Base-by-base conservation (phyloP, 768 basidiomycete species). In the Kwoniella dejecticola region DNA sequence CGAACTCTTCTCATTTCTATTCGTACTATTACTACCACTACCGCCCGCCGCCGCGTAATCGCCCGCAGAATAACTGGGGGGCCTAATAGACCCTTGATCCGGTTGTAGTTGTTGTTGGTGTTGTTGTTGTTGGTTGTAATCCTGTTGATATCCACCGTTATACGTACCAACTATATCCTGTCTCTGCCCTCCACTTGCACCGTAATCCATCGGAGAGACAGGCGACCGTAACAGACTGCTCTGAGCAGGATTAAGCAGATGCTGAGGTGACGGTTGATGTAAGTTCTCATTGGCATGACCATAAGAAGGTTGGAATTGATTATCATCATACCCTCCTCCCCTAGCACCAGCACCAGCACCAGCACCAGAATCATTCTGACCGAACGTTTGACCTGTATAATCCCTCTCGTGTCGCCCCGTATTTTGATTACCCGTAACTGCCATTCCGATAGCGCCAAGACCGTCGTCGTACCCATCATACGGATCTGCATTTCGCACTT, bases 381-480 rank as follows among this genome's bases (percentile, higher is more conserved):
- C 62, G 31, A 62, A 65, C 17, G 63, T 69, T 24, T 54, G 45
- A 23, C 67, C 62, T 1, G 69, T 68, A 57, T 66, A 66, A 60
- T 71, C 66, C 24, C 66, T 30, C 30, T 62, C 63, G 23, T 71
- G 66, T 46, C 59, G 10, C 0, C 61, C 61, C 15, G 58, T 55
- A 48, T 57, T 57, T 30, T 27, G 29, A 27, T 41, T 47, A 13
- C 24, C 10, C 0, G 60, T 48, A 7, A 59, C 71, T 13, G 66
- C 63, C 53, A 59, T 57, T 5, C 72, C 72, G 17, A 74, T 66
- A 7, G 60, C 69, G 12, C 70, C 70, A 6, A 69, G 52, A 21
- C 66, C 71, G 42, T 70, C 71, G 31, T 70, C 71, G 46, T 73
- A 73, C 4, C 71, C 71, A 23, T 55, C 71, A 46, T 72, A 68